phyloP scores from a whole-genome alignment of 441 rosid genomes.

The Capsella rubella region DNA sequence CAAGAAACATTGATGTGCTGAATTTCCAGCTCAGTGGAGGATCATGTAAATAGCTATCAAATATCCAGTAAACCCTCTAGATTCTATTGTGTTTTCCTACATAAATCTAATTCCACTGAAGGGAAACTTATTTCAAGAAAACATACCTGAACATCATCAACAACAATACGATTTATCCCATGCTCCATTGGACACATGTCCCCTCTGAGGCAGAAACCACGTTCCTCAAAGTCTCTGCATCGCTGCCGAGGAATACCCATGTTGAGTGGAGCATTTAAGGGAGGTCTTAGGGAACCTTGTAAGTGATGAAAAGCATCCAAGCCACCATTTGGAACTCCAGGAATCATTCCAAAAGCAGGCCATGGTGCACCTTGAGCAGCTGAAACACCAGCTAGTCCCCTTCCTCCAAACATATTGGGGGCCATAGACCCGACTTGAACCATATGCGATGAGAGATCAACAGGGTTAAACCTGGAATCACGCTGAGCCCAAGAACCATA shows the following conservation, averaged over 20 bases:
- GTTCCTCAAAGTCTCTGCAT: conserved; percentile 99
- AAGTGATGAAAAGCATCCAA: conserved; percentile 79
- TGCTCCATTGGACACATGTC: conserved; percentile 99
- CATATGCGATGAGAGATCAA: conserved; percentile 83
- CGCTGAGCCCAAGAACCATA: conserved; percentile 74
- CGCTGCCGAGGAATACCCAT: conserved; percentile 83
- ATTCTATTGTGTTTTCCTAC: background rate
- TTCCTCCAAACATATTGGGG: conserved; percentile 69
- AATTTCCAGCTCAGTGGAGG: conserved; percentile 19
- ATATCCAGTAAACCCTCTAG: conserved; percentile 16
- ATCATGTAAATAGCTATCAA: conserved; percentile 22
- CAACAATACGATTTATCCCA: conserved; percentile 97
- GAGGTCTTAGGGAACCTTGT: conserved; percentile 79
- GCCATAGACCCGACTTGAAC: conserved; percentile 66
- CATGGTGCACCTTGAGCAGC: conserved; percentile 71
- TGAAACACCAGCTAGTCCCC: conserved; percentile 76
- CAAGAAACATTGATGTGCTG: conserved; percentile 12
- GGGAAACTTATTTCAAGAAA: background rate
- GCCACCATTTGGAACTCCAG: conserved; percentile 80
- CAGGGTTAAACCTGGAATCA: conserved; percentile 71
- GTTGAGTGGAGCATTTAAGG: conserved; percentile 65
- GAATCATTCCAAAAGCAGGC: conserved; percentile 85
- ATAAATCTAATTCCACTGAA: background rate
- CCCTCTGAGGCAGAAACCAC: conserved; percentile 98
- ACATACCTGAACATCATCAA: conserved; percentile 98